Base-by-base conservation (phyloP, 2,329 filamentous ascomycete genomes). In the Neoascochyta sp. region DNA sequence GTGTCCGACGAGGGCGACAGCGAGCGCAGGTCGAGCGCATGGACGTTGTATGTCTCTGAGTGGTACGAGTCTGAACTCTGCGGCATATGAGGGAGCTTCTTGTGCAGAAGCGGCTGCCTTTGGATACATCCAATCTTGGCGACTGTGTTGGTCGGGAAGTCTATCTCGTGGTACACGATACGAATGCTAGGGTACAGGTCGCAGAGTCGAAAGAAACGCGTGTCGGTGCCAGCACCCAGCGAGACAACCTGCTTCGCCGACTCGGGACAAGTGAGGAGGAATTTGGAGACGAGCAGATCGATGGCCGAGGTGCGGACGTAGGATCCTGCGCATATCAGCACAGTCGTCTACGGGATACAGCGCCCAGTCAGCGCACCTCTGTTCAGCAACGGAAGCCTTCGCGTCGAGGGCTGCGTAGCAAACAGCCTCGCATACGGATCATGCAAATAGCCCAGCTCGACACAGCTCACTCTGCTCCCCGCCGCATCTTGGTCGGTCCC, bases 181-280 rank as follows among this genome's bases (percentile, higher is more conserved):
- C 51, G 49, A 5, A 44, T 36, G 16, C 66, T 51, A 0, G 63
- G 61, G 30, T 67, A 59, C 10, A 66, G 58, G 7, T 75, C 64
- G 36, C 85, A 73, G 1, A 95, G 67, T 12, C 86, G 80, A 54
- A 95, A 88, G 37, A 81, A 83, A 10, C 92, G 78, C 5, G 92
- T 96, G 58, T 98, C 92, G 8, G 89, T 95, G 14, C 92, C 92
- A 10, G 92, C 90, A 16, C 92, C 92, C 1, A 98, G 75, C 0
- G 89, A 95, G 39, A 98, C 75, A 37, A 98, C 87, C 58, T 98
- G 92, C 40, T 77, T 78, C 13, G 58, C 66, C 24, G 64, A 39
- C 3, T 50, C 30, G 15, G 52, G 45, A 27, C 54, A n/a, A 22
- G 55, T 40, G 3, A 66, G 59, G 9, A 96, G 69, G 52, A 96